These are phyloP conservation scores for Ilyonectria sp. DNA, from an alignment of 2,329 filamentous ascomycete genomes.

Conservation along the genomic window DNA sequence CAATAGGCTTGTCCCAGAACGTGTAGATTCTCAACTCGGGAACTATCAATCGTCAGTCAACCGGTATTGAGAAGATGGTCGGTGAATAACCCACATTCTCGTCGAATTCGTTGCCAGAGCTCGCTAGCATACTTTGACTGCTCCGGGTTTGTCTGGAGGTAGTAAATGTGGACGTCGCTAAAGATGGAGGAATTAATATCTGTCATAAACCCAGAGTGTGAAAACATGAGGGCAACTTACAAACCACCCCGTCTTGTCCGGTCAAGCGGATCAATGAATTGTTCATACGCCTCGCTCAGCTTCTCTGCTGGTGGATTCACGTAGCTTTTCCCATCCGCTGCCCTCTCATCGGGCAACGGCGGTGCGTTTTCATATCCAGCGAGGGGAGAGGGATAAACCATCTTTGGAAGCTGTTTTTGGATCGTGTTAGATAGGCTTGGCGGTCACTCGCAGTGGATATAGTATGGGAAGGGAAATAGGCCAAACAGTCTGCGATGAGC, in stretches of 20 bases:
- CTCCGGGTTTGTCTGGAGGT: conserved; percentile 73
- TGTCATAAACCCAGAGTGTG: not conserved
- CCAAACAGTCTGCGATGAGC: not conserved
- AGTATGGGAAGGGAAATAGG: not conserved
- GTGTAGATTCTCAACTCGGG: conserved; percentile 88
- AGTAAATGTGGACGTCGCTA: conserved; percentile 89
- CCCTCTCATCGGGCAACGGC: conserved; percentile 70
- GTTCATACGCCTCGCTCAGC: conserved; percentile 78
- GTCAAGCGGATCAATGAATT: conserved; percentile 78
- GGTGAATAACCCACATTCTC: conserved; percentile 75
- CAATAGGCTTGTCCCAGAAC: conserved; percentile 83
- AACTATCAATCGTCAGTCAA: conserved; percentile 63
- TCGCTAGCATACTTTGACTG: conserved; percentile 79
- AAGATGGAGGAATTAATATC: not conserved
- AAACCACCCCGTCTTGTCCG: conserved; percentile 81
- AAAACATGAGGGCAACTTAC: conserved; percentile 56
- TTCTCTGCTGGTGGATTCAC: conserved; percentile 75
- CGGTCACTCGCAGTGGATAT: no score
- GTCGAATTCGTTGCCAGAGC: conserved; percentile 83
- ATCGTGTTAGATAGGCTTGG: not conserved
- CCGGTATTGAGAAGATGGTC: not conserved
- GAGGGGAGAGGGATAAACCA: conserved; percentile 64
- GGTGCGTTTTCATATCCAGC: conserved; percentile 70
- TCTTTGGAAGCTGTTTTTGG: conserved; percentile 8
- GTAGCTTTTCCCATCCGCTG: conserved; percentile 83